Evolutionary conservation across 2,329 filamentous ascomycete genomes (phyloP), one percentile per base, ranked within the genome.

Genomic region (Alternaria tenuissima): DNA sequence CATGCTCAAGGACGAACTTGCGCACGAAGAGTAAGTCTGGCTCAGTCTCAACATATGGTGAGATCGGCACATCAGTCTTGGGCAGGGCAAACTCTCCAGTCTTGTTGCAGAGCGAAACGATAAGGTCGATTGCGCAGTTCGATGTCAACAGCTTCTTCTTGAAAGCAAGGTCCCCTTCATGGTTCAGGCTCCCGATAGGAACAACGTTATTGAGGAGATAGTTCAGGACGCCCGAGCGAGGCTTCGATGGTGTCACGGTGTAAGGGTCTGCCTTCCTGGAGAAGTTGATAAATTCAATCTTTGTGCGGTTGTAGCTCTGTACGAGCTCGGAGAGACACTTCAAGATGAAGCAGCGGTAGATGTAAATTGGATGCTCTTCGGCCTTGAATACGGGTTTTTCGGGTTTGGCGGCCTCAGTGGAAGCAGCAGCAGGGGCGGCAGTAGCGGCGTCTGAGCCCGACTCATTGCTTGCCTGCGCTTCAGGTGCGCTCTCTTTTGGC

Each of bases 201-300:
- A 91, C 84, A 18, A 99, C 83, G 61, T 91, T 91, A 69, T 91
- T 93, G 49, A 99, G 87, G 36, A 99, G 85, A 73, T 99, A 99
- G 77, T 98, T 97, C 64, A 99, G 83, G 43, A 98, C 91, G 64
- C 91, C 93, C 11, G 94, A 94, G 41, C 95, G 89, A 57, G 95
- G 95, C 79, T 98, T 98, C 16, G 96, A 94, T 5, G 95, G 95
- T 1, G 95, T 98, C 55, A 88, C 89, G 11, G 90, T 90, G 68
- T 92, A 90, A 44, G 93, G 86, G 47, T 94, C 92, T 7, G 92
- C 90, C 74, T 94, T 97, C 62, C 94, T 90, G 67, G 96, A 98
- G 81, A 97, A 99, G 78, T 97, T 98, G 82, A 99, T 97, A 76
- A 99, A 98, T 76, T 99, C 96, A 43, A 99, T 88, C 84, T 99